phyloP scores from a whole-genome alignment of 2,329 filamentous ascomycete species.

The Trichoderma sp. region DNA sequence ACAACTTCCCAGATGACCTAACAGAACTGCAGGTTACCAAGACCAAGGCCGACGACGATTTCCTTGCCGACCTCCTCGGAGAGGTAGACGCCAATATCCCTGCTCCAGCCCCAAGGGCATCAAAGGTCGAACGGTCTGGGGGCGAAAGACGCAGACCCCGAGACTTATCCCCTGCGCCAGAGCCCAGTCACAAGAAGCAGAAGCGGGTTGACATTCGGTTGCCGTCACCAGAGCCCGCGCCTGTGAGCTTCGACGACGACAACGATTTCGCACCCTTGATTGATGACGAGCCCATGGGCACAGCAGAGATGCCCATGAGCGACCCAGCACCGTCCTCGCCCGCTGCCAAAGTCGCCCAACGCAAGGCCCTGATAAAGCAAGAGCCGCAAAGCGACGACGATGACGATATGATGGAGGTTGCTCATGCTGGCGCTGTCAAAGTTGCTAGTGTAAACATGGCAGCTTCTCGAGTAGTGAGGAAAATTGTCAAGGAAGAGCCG shows the following conservation, averaged over 20 bases:
- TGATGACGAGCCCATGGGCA: conserved; percentile 60
- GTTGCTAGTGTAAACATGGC: conserved; percentile 79
- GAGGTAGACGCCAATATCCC: conserved; percentile 80
- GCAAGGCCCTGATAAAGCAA: conserved; percentile 60
- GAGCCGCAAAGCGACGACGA: conserved; percentile 66
- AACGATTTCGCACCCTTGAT: conserved; percentile 56
- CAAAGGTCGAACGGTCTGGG: conserved; percentile 64
- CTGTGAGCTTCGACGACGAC: conserved; percentile 50
- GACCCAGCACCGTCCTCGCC: conserved; percentile 88
- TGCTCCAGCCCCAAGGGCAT: conserved; percentile 52
- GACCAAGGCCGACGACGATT: conserved; percentile 85
- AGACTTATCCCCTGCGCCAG: conserved; percentile 72
- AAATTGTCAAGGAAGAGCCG: conserved; percentile 65
- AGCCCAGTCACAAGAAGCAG: conserved; percentile 56
- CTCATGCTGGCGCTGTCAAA: conserved; percentile 70
- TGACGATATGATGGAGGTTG: conserved; percentile 85
- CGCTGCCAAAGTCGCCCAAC: conserved; percentile 72
- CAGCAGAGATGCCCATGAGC: conserved; percentile 69
- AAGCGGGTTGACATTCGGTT: conserved; percentile 54
- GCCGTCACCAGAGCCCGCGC: conserved; percentile 47
- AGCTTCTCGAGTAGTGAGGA: conserved; percentile 72
- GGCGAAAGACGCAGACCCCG: conserved; percentile 77
- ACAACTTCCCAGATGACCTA: background rate
- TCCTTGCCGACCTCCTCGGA: conserved; percentile 79
- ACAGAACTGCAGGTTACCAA: conserved; percentile 60